These are phyloP conservation scores for Pythium biforme DNA, from an alignment of 352 stramenopile species.

Conservation along the genomic window DNA sequence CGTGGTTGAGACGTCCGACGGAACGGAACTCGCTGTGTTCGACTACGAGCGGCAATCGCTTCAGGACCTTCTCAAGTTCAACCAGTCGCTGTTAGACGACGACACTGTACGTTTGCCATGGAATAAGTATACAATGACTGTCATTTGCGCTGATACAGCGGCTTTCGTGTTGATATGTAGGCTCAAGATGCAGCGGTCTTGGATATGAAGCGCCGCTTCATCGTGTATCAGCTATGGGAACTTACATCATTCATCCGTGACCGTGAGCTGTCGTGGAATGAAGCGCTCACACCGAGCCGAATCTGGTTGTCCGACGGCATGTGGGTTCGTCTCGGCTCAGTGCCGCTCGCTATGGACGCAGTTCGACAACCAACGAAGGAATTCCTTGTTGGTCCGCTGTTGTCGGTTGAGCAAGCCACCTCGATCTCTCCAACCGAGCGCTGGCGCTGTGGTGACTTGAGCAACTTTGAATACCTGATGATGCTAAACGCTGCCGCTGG, in stretches of 20 bases:
- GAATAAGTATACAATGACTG: not conserved
- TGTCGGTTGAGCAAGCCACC: constrained; percentile 21
- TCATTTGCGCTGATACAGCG: not conserved
- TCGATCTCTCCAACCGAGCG: constrained; percentile 59
- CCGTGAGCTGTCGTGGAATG: constrained; percentile 36
- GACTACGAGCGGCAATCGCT: constrained; percentile 70
- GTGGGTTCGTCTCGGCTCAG: constrained; percentile 45
- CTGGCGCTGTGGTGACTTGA: constrained; percentile 89
- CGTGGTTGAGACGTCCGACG: constrained; percentile 24
- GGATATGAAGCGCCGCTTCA: constrained; percentile 64
- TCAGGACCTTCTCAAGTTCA: constrained; percentile 73
- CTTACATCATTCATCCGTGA: constrained; percentile 49
- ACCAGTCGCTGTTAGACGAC: constrained; percentile 50
- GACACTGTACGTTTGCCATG: constrained; percentile 20
- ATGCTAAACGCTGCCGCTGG: constrained; percentile 89
- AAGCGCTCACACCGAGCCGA: constrained; percentile 38
- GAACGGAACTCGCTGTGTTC: constrained; percentile 44
- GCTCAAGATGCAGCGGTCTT: constrained; percentile 32
- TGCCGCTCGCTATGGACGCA: constrained; percentile 20
- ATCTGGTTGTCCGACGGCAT: constrained; percentile 50
- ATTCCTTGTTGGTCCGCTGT: not conserved
- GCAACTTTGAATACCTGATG: constrained; percentile 95
- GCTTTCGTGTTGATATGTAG: not conserved
- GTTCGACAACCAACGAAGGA: not conserved
- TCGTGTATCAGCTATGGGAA: constrained; percentile 61